These are phyloP conservation scores for Camelina sativa DNA, from an alignment of 345 rosid species.

Conservation along the genomic window DNA sequence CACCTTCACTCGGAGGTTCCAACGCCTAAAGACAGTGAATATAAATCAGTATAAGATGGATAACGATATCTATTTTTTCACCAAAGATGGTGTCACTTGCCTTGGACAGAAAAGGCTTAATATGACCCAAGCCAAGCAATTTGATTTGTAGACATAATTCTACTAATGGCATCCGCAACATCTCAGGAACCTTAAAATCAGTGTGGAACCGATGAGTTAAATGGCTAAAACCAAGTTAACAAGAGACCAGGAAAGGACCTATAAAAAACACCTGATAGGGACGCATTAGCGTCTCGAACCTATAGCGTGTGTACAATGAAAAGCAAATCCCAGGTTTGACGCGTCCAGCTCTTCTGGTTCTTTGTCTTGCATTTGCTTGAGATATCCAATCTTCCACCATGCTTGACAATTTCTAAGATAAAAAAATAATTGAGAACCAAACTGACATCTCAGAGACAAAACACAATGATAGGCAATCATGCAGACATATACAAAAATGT, in stretches of 20 bases:
- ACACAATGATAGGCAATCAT: slow-evolving; percentile 17
- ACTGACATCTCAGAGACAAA: background rate
- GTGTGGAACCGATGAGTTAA: slow-evolving; percentile 29
- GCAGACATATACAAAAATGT: slow-evolving; percentile 4
- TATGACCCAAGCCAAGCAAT: slow-evolving; percentile 77
- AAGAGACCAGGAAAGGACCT: slow-evolving; percentile 8
- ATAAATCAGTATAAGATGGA: slow-evolving; percentile 30
- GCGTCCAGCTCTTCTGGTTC: slow-evolving; percentile 94
- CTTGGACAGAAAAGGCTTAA: slow-evolving; percentile 78
- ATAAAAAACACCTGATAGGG: slow-evolving; percentile 70
- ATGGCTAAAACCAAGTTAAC: slow-evolving; percentile 21
- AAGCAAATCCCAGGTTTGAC: slow-evolving; percentile 93
- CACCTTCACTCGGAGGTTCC: slow-evolving; percentile 90
- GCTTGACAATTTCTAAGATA: slow-evolving; percentile 78
- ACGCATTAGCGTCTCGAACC: slow-evolving; percentile 85
- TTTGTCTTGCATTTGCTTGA: slow-evolving; percentile 87
- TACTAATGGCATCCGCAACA: slow-evolving; percentile 93
- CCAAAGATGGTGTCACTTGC: slow-evolving; percentile 43
- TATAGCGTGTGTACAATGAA: slow-evolving; percentile 71
- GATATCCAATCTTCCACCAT: slow-evolving; percentile 99
- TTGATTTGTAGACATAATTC: slow-evolving; percentile 94
- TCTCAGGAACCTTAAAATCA: slow-evolving; percentile 84
- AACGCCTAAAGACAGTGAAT: slow-evolving; percentile 64
- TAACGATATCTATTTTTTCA: slow-evolving; percentile 11
- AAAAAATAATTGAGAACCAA: slow-evolving; percentile 25